Evolutionary conservation across 106 monocot species (phyloP), one percentile per base, ranked within the genome.

Genomic region (Acanthochlamys bracteata): DNA sequence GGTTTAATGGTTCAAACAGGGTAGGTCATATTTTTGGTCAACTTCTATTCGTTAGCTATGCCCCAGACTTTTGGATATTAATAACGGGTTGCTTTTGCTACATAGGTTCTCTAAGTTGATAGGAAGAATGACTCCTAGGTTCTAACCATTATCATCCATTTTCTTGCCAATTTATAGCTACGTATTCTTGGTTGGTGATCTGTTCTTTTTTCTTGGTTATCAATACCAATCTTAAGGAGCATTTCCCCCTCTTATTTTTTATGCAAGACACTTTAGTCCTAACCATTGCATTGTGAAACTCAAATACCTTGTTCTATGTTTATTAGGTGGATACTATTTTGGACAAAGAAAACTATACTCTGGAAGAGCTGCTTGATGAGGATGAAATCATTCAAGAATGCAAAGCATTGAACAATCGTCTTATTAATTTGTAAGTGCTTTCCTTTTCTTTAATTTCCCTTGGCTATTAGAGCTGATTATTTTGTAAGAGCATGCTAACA

Each of bases 341-440:
- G 70, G 74, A 79, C 55, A 79, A 74, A 70, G 79, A 71, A 33
- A 74, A 70, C 27, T 79, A 71, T 59, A 74, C 79, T 11, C 51
- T 74, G 46, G 74, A 79, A 66, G 79, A 79, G 66, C 79, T 79
- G 13, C 74, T 79, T 45, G 79, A 79, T 22, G 79, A 79, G 63
- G 79, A 79, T 40, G 79, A 79, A 62, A 79, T 79, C 59, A 79
- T 79, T 66, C 79, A 79, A 74, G 79, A 79, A 63, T 79, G 79
- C 79, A 79, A 79, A 74, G 74, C 79, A 14, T 53, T 74, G 14
- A 79, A 79, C 66, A 47, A 55, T 11, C 79, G 79, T 23, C 79
- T 79, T 16, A 74, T 79, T 60, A 70, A 69, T 63, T 79, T 74
- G 79, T 79, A 79, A 70, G 24, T 25, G 47, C 1, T 0, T 40